phyloP scores from a whole-genome alignment of 805 yeast species.

The Lipomyces yamanashiensis region DNA sequence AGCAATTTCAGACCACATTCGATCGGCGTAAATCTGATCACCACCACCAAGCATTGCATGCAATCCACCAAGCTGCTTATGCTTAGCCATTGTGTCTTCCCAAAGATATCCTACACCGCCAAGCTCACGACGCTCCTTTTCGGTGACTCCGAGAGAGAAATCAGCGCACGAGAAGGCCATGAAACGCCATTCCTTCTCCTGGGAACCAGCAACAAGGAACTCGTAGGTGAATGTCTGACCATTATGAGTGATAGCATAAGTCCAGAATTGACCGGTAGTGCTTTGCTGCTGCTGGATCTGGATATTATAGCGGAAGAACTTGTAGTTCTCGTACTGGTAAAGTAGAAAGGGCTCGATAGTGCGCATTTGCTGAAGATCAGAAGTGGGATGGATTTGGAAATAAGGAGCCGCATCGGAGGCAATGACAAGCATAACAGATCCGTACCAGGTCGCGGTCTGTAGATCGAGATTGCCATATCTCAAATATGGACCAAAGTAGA shows the following conservation, averaged over 20 bases:
- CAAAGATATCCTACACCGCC: constrained; percentile 72
- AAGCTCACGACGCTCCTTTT: constrained; percentile 50
- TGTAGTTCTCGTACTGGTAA: constrained; percentile 22
- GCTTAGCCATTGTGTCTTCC: constrained; percentile 79
- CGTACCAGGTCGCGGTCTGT: constrained; percentile 27
- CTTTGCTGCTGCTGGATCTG: constrained; percentile 16
- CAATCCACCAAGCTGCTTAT: constrained; percentile 60
- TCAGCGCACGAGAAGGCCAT: constrained; percentile 38
- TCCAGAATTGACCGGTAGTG: constrained; percentile 24
- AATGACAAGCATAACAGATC: constrained; percentile 31
- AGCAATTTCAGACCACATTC: constrained; percentile 64
- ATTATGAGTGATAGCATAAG: constrained; percentile 30
- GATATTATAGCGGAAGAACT: constrained; percentile 29
- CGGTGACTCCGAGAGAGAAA: constrained; percentile 32
- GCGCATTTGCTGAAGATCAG: constrained; percentile 24
- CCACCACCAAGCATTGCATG: constrained; percentile 99
- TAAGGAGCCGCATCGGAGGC: constrained; percentile 23
- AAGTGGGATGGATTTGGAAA: constrained; percentile 32
- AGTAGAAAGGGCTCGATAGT: constrained; percentile 17
- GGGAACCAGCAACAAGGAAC: constrained; percentile 33
- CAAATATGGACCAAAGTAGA: constrained; percentile 34
- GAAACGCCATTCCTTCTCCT: constrained; percentile 28
- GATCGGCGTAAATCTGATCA: constrained; percentile 90
- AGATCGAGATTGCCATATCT: constrained; percentile 34
- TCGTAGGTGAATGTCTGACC: constrained; percentile 32